Base-by-base conservation (phyloP, 1,284 basidiomycete species). In the Ganoderma leucocontextum region DNA sequence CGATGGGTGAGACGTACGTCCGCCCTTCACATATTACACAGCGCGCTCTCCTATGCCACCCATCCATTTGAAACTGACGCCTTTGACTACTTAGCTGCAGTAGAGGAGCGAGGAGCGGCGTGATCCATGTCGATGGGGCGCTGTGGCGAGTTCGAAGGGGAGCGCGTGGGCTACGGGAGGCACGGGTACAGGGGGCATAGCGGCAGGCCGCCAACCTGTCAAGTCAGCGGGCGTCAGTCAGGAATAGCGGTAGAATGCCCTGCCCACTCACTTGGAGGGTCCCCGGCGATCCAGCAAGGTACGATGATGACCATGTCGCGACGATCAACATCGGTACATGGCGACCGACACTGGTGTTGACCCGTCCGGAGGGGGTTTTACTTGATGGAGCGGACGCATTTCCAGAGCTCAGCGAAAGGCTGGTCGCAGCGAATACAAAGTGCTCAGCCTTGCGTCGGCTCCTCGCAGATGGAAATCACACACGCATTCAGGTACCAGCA, bases 151-250 rank as follows among this genome's bases (percentile, higher is more conserved):
- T 29, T 4, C 7, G n/a, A 10, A 25, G 47, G 5, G 13, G 47
- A 49, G n/a, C 5, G 47, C 47, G 22, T 49, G 47, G 47, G 47
- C 12, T 25, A 9, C 7, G 13, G 22, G n/a, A 49, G 22, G 10
- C n/a, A 17, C 10, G 47, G 47, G 22, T 12, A 19, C 41, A 10
- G n/a, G 22, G 47, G n/a, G 47, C 29, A 33, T 22, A 9, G 29
- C 29, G 33, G 35, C 17, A 10, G 35, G 2, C 19, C 55, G 55
- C 35, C 33, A 22, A 58, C 55, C 22, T n/a, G n/a, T 58, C 55
- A 58, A 38, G 55, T 38, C 17, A 19, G 33, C 55, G 55, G 55
- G 35, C 55, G 55, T 33, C 55, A 57, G 35, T 57, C 19, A 19
- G 35, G 19, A n/a, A n/a, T 15, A 38, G 35, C 33, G 35, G 55